A percentile compares a stretch with the other conserved stretches of the same genome.
Conservation (phyloP, 164 flowering plant genomes). For the Stephania japonica region DNA sequence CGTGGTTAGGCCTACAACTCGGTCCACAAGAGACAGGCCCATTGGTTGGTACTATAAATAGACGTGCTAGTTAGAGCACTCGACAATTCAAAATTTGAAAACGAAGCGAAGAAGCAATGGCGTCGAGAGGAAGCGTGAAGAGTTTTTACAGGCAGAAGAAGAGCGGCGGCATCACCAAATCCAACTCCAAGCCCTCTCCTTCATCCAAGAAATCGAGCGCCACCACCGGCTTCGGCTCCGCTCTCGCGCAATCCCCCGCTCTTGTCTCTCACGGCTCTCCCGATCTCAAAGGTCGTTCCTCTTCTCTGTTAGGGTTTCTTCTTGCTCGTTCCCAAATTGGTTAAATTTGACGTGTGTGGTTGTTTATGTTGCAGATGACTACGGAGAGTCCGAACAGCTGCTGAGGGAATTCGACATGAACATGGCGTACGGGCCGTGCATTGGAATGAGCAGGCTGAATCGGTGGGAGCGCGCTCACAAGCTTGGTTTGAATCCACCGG, state of each 20-base stretch:
- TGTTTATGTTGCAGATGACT: conserved; percentile 32
- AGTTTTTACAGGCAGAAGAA: conserved; percentile 68
- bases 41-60: conserved; percentile 11
- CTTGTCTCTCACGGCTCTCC: conserved; percentile 47
- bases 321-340: neutral
- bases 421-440: conserved; percentile 83
- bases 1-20: no score
- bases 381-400: conserved; percentile 42
- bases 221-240: conserved; percentile 37
- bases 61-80: neutral
- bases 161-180: conserved; percentile 33
- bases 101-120: conserved; percentile 23
- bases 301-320: conserved; percentile 4
- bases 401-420: conserved; percentile 83
- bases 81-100: conserved; percentile 24
- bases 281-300: conserved; percentile 43
- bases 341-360: neutral
- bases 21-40: no score
- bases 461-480: conserved; percentile 75
- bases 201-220: conserved; percentile 20
- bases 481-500: conserved; percentile 71
- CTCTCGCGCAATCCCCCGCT: conserved; percentile 37
- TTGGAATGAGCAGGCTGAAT: conserved; percentile 60
- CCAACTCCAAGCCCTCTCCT: conserved; percentile 4
- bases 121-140: conserved; percentile 46